These are phyloP conservation scores for Leptomonas seymouri DNA, from an alignment of 208 protist genomes.

Conservation along the genomic window DNA sequence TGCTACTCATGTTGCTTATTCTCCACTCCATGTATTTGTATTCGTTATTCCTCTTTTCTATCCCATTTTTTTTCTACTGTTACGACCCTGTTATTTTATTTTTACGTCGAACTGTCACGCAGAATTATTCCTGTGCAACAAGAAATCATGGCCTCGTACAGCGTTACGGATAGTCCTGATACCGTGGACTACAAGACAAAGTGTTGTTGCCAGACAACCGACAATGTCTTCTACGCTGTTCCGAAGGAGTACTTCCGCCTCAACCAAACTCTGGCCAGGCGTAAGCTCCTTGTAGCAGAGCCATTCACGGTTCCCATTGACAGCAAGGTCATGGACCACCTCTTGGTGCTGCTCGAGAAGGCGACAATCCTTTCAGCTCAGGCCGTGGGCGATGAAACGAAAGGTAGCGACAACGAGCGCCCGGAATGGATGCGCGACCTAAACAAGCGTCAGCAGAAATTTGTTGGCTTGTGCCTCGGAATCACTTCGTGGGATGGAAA, in stretches of 20 bases:
- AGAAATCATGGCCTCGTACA: slow-evolving; percentile 56
- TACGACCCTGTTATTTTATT: no score
- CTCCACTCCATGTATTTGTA: no score
- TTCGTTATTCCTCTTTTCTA: no score
- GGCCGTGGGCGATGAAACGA: slow-evolving; percentile 59
- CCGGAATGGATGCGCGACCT: slow-evolving; percentile 76
- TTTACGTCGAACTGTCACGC: no score
- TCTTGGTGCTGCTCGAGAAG: slow-evolving; percentile 79
- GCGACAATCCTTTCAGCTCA: slow-evolving; percentile 62
- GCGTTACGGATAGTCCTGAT: slow-evolving; percentile 70
- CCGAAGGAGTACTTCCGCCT: slow-evolving; percentile 83
- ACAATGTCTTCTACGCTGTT: slow-evolving; percentile 70
- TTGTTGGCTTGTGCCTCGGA: slow-evolving; percentile 71
- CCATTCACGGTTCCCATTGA: slow-evolving; percentile 73
- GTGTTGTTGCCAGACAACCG: slow-evolving; percentile 81
- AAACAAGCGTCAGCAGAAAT: slow-evolving; percentile 83
- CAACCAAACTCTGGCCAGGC: slow-evolving; percentile 55
- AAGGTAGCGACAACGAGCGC: slow-evolving; percentile 42
- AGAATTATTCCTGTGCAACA: neutral
- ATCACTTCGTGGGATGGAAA: slow-evolving; percentile 82
- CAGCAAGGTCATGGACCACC: slow-evolving; percentile 47
- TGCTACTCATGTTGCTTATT: no score
- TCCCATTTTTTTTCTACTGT: no score
- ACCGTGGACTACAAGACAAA: slow-evolving; percentile 81
- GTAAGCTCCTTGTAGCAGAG: slow-evolving; percentile 65